These are phyloP conservation scores for Boletus vinaceobasis DNA, from an alignment of 768 basidiomycete genomes.

Conservation along the genomic window DNA sequence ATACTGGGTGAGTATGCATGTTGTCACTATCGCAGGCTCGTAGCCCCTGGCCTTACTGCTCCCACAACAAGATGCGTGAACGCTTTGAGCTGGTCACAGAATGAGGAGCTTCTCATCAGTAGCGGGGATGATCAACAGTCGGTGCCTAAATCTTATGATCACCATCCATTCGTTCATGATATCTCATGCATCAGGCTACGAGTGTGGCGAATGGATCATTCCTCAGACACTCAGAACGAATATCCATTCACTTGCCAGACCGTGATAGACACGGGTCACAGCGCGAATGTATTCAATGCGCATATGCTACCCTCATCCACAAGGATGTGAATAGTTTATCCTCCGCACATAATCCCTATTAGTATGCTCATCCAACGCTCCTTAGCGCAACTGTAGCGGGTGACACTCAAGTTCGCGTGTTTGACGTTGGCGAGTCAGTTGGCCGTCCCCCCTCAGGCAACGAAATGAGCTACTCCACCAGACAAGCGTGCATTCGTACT, in stretches of 20 bases:
- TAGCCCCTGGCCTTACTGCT: background rate
- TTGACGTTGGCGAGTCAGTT: conserved; percentile 55
- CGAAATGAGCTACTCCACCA: conserved; percentile 45
- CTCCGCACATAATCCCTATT: conserved; percentile 7
- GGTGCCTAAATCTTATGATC: conserved; percentile 15
- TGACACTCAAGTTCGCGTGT: conserved; percentile 74
- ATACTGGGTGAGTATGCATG: conserved; percentile 57
- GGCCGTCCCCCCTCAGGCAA: conserved; percentile 36
- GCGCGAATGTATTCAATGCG: conserved; percentile 80
- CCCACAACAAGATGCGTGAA: conserved; percentile 64
- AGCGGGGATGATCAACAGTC: conserved; percentile 74
- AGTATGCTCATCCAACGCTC: conserved; percentile 6
- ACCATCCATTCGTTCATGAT: conserved; percentile 2
- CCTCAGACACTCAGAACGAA: conserved; percentile 36
- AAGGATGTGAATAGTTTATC: conserved; percentile 56
- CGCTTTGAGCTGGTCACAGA: conserved; percentile 67
- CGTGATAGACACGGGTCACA: conserved; percentile 77
- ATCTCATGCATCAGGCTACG: conserved; percentile 48
- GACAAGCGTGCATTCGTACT: conserved; percentile 48
- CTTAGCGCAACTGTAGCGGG: conserved; percentile 68
- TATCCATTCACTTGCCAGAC: conserved; percentile 66
- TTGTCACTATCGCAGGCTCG: background rate
- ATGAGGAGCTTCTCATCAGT: conserved; percentile 62
- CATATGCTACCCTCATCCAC: conserved; percentile 76
- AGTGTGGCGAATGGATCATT: conserved; percentile 68